Conservation (phyloP, 805 yeast genomes). For the Torulaspora quercuum region DNA sequence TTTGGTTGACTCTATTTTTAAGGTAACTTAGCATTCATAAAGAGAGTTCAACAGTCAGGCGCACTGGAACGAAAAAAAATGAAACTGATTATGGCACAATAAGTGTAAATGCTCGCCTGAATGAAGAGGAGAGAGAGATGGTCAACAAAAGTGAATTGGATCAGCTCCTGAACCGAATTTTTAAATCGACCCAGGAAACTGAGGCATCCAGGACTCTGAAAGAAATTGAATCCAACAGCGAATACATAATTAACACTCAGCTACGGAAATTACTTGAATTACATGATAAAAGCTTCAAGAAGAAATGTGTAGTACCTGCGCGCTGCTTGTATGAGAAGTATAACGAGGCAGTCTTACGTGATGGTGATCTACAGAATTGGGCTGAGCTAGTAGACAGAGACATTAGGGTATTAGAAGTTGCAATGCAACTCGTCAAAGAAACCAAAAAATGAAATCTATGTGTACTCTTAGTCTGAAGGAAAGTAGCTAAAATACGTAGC, state of each 20-base stretch:
- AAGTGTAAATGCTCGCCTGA: not conserved
- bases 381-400: conserved; percentile 72
- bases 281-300: conserved; percentile 30
- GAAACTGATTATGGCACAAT: too few relatives aligned
- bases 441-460: conserved; percentile 15
- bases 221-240: conserved; percentile 31
- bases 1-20: too few relatives aligned
- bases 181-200: conserved; percentile 18
- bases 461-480: not conserved
- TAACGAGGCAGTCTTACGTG: conserved; percentile 17
- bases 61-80: too few relatives aligned
- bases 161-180: conserved; percentile 14
- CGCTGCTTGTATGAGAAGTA: conserved; percentile 24
- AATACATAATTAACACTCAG: conserved; percentile 29
- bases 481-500: too few relatives aligned
- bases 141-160: conserved; percentile 13
- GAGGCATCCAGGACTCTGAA: conserved; percentile 20
- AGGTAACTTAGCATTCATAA: too few relatives aligned
- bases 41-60: too few relatives aligned
- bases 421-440: conserved; percentile 41
- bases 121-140: conserved; percentile 7
- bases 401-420: conserved; percentile 63
- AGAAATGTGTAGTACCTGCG: conserved; percentile 26
- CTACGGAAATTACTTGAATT: conserved; percentile 26
- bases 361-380: conserved; percentile 47